These are phyloP conservation scores for Blastocrithidia nonstop DNA, from an alignment of 208 protist genomes.

Conservation along the genomic window DNA sequence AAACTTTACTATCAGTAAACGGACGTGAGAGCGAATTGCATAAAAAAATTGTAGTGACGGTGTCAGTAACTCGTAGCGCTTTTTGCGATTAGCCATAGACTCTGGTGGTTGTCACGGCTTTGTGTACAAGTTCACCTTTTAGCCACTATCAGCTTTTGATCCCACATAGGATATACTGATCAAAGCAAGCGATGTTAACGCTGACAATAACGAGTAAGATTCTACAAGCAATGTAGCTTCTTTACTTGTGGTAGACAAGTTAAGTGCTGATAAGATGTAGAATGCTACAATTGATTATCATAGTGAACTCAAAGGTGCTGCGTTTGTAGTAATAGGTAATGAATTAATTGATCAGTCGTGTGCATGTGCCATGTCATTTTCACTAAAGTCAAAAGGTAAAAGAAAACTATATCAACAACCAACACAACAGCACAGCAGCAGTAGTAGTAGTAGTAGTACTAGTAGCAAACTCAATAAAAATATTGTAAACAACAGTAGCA, in stretches of 20 bases:
- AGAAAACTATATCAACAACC: too few relatives aligned
- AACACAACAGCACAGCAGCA: background rate
- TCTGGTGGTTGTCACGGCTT: conserved; percentile 83
- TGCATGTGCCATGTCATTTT: conserved; percentile 84
- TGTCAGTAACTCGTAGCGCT: conserved; percentile 49
- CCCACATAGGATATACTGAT: conserved; percentile 54
- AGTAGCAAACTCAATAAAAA: background rate
- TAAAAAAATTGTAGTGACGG: conserved; percentile 67
- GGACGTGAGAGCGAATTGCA: conserved; percentile 55
- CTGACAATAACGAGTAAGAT: background rate
- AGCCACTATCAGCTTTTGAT: conserved; percentile 21
- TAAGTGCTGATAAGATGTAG: conserved; percentile 52
- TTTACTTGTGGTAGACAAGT: conserved; percentile 54
- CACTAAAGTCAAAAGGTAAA: conserved; percentile 28
- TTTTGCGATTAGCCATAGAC: conserved; percentile 69
- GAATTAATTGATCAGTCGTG: conserved; percentile 80
- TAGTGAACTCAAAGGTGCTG: conserved; percentile 75
- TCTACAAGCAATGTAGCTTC: background rate
- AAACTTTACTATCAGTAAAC: conserved; percentile 48
- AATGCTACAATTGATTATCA: conserved; percentile 70
- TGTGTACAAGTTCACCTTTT: conserved; percentile 78
- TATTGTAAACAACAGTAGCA: background rate
- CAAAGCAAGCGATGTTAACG: conserved; percentile 30
- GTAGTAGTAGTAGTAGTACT: background rate
- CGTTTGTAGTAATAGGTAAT: conserved; percentile 82